Base-by-base conservation (phyloP, 768 basidiomycete species). In the Amanita thiersii region DNA sequence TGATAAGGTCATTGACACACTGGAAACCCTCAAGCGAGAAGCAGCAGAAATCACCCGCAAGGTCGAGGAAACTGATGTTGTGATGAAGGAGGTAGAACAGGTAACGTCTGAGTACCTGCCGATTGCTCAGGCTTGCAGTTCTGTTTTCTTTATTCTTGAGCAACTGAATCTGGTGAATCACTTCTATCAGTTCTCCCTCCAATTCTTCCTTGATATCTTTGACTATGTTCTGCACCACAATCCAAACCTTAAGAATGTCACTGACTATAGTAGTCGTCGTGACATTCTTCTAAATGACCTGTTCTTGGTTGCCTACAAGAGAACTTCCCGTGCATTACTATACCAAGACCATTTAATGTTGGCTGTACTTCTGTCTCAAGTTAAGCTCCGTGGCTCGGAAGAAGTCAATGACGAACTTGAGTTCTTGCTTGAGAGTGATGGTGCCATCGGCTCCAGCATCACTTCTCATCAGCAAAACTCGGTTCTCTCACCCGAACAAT, bases 151-250 rank as follows among this genome's bases (percentile, higher is more conserved):
- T 66, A 86, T 94, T 45, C 69, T 99, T 52, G 94, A 98, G 55
- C 92, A 97, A 54, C 74, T 98, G 37, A 85, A 89, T 57, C 72
- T 85, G 40, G 77, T 97, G 66, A 90, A 94, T 56, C 94, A 96
- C 63, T 98, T 98, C 69, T 99, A 99, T 56, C 90, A 97, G 60
- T 99, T 99, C 71, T 98, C 96, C 1, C 73, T 99, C 34, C 83
- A 73, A 20, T 97, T 94, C 73, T 99, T 99, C 85, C 75, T 98
- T 45, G 94, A 96, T 58, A 94, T 97, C 55, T 99, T 99, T 64
- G 90, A 98, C 64, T 89, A 86, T 52, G 80, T 94, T 44, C 75
- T 98, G 5, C 84, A 86, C 50, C 82, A 86, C 52, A 97, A 98
- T 56, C 92, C 93, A 8, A 85, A 91, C 57, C 74, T 98, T 47